Conservation (phyloP, 441 rosid species). For the Flueggea neowawraea region DNA sequence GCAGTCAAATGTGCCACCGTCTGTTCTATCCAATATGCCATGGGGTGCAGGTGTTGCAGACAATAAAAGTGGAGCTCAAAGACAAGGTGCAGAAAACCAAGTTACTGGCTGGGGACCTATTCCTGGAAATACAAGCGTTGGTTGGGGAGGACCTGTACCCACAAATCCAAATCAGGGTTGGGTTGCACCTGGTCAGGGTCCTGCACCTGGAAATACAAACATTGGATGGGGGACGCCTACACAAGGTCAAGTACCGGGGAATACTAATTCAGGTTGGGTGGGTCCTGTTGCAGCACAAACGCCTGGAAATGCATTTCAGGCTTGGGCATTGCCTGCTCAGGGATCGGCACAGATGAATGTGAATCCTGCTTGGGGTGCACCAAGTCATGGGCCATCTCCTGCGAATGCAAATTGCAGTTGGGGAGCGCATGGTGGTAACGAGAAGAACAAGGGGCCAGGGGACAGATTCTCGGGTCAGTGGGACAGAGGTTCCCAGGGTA, state of each 20-base stretch:
- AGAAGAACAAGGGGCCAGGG: conserved; percentile 36
- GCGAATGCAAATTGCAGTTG: conserved; percentile 37
- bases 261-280: conserved; percentile 38
- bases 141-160: conserved; percentile 56
- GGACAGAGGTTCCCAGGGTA: conserved; percentile 40
- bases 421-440: conserved; percentile 35
- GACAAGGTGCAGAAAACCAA: conserved; percentile 38
- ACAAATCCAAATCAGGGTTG: conserved; percentile 49
- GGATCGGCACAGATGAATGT: conserved; percentile 36
- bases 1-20: conserved; percentile 47
- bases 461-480: conserved; percentile 38
- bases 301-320: conserved; percentile 31
- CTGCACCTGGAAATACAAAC: conserved; percentile 36
- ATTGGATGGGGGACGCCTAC: conserved; percentile 41
- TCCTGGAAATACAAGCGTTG: conserved; percentile 49
- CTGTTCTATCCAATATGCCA: conserved; percentile 9
- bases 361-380: conserved; percentile 43
- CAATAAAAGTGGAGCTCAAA: conserved; percentile 24
- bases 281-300: conserved; percentile 34
- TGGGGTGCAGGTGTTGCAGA: conserved; percentile 12
- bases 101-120: conserved; percentile 43
- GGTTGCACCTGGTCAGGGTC: conserved; percentile 39
- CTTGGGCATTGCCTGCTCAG: conserved; percentile 57
- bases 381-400: conserved; percentile 42
- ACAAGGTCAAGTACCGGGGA: conserved; percentile 42